A percentile compares a stretch with the other conserved stretches of the same genome.
Evolutionary conservation across 345 rosid species (phyloP).

Genomic region (Barbarea vulgaris): DNA sequence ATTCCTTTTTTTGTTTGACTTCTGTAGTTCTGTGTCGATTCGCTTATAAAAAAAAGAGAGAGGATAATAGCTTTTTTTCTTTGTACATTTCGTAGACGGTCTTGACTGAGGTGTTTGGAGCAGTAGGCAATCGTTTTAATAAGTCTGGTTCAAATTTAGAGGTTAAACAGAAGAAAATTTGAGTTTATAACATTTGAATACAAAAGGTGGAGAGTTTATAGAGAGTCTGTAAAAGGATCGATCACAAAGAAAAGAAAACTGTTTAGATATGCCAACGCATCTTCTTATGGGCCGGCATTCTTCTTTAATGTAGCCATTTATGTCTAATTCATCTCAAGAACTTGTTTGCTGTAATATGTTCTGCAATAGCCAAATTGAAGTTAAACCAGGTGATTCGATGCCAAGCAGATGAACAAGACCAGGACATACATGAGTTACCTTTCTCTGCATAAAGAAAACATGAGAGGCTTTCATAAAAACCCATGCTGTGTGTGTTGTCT

Average conservation of each 20-base stretch:
- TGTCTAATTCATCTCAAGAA: constrained; percentile 40
- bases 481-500: background rate
- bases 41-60: constrained; percentile 24
- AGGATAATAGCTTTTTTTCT: constrained; percentile 36
- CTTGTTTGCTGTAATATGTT: constrained; percentile 63
- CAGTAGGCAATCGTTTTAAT: background rate
- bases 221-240: background rate
- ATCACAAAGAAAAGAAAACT: constrained; percentile 1
- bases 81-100: constrained; percentile 37
- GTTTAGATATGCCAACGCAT: background rate
- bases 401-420: constrained; percentile 92
- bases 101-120: constrained; percentile 28
- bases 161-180: background rate
- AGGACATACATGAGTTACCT: constrained; percentile 70
- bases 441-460: constrained; percentile 57
- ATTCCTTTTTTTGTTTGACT: background rate
- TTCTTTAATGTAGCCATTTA: background rate
- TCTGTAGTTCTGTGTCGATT: constrained; percentile 23
- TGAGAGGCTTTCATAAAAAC: background rate
- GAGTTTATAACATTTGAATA: background rate
- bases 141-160: background rate
- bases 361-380: constrained; percentile 91
- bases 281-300: background rate
- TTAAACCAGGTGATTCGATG: constrained; percentile 94
- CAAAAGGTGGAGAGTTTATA: background rate